Evolutionary conservation across 805 yeast genomes (phyloP), one percentile per base, ranked within the genome.

Genomic region (Barnettozyma sp.): DNA sequence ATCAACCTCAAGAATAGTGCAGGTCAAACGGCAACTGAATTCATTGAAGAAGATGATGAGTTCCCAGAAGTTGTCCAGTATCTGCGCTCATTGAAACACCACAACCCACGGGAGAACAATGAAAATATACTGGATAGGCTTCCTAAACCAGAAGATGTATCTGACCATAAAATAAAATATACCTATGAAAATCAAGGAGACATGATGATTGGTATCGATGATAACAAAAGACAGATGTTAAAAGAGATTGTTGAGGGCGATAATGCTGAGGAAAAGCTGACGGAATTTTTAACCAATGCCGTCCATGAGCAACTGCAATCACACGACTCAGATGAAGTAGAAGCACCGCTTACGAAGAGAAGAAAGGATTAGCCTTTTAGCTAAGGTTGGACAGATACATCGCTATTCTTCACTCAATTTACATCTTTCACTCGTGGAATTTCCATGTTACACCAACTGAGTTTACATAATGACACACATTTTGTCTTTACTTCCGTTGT

Each of bases 21-120:
- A 19, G 94, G 85, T 4, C 70, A 73, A 50, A 87, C 90, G 2
- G 66, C 95, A 1, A 70, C 75, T 9, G 76, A 78, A 38, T 80
- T 73, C 54, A 76, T 83, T 26, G 84, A 78, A 50, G 94, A 86
- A 44, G 96, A 87, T 30, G 86, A 71, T 15, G 97, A 90, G 45
- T 80, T 70, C 46, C 88, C 92, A 2, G 95, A 86, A 25, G 62
- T 90, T 11, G 76, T 76, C 8, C 67, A 63, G 23, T 92, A 82
- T 50, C 63, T 88, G 48, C 65, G 63, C 31, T 45, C 66, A 0
- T 60, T 73, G 43, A 54, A 39, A 23, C 61, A 45, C 36, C 59
- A 45, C 60, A 46, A 58, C 10, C 48, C 57, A 19, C 44, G 46
- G 18, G 53, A 46, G 21, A 33, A 22, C 14, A 22, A 22, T 26